A percentile compares a stretch with the other conserved stretches of the same genome.
These are phyloP conservation scores for Gymnopus androsaceus DNA, from an alignment of 1,284 basidiomycete species.

Conservation along the genomic window DNA sequence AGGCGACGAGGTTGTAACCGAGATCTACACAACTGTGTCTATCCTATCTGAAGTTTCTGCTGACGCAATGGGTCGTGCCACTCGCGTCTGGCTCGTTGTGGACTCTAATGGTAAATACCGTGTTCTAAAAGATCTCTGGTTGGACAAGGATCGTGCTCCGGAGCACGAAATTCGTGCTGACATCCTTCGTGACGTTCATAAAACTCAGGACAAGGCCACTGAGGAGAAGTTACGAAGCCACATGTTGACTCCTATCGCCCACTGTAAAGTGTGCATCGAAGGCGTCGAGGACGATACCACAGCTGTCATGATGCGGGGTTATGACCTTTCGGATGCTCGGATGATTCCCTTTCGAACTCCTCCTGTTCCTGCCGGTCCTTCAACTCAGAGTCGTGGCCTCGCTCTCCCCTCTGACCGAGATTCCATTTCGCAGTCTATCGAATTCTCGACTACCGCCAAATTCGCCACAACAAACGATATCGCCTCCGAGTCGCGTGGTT, in stretches of 20 bases:
- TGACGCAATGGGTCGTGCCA: constrained; percentile 5
- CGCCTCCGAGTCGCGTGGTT: no score
- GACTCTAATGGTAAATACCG: neutral
- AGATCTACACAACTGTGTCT: neutral
- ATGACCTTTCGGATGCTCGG: no score
- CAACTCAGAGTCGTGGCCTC: no score
- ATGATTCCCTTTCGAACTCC: no score
- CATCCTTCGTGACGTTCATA: neutral
- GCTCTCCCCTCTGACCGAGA: no score
- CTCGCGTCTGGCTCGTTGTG: constrained; percentile 5
- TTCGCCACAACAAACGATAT: no score
- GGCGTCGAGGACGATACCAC: neutral
- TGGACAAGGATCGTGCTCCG: neutral
- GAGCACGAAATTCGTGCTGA: neutral
- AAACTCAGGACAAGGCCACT: neutral
- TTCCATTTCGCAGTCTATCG: no score
- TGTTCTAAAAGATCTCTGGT: constrained; percentile 11
- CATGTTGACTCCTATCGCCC: neutral
- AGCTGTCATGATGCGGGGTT: neutral
- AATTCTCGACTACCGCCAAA: no score
- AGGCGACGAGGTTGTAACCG: no score
- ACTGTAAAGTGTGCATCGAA: neutral
- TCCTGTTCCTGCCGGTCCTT: no score
- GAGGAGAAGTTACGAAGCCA: neutral
- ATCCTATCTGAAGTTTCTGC: constrained; percentile 5